A percentile compares a stretch with the other conserved stretches of the same genome.
Conservation (phyloP, 768 basidiomycete genomes). For the Psilocybe cyanescens region DNA sequence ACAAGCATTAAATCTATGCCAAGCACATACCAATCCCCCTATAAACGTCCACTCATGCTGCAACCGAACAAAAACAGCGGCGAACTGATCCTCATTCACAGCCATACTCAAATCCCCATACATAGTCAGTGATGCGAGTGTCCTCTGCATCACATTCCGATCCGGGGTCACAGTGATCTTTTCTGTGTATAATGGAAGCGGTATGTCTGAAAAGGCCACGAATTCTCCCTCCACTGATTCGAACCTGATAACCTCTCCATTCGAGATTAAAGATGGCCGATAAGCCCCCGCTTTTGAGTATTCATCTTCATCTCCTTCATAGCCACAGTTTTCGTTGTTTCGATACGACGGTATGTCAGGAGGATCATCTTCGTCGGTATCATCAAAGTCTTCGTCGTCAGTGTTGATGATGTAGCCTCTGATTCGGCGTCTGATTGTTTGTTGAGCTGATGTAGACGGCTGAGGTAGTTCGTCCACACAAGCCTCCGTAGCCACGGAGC, state of each 20-base stretch:
- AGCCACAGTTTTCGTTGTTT: not conserved
- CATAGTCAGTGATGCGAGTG: constrained; percentile 34
- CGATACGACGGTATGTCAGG: constrained; percentile 3
- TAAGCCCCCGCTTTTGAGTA: not conserved
- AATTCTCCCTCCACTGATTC: not conserved
- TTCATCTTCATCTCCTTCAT: not conserved
- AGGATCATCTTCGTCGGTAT: not conserved
- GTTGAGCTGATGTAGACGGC: constrained; percentile 10
- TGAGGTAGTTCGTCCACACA: not conserved
- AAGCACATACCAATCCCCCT: constrained; percentile 58
- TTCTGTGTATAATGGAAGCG: constrained; percentile 49
- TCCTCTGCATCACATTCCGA: not conserved
- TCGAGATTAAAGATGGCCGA: not conserved
- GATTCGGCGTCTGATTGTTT: constrained; percentile 27
- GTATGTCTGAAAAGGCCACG: constrained; percentile 21
- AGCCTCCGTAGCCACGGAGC: not conserved
- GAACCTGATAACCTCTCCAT: not conserved
- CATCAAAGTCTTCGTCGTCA: constrained; percentile 36
- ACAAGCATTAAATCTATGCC: not conserved
- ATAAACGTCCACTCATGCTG: constrained; percentile 68
- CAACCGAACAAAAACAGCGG: constrained; percentile 49
- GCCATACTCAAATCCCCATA: constrained; percentile 60
- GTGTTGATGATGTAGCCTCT: constrained; percentile 46
- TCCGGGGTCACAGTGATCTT: constrained; percentile 14
- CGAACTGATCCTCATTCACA: constrained; percentile 49